phyloP scores from a whole-genome alignment of 23 red algal species.

The Gracilaria vermiculophylla region DNA sequence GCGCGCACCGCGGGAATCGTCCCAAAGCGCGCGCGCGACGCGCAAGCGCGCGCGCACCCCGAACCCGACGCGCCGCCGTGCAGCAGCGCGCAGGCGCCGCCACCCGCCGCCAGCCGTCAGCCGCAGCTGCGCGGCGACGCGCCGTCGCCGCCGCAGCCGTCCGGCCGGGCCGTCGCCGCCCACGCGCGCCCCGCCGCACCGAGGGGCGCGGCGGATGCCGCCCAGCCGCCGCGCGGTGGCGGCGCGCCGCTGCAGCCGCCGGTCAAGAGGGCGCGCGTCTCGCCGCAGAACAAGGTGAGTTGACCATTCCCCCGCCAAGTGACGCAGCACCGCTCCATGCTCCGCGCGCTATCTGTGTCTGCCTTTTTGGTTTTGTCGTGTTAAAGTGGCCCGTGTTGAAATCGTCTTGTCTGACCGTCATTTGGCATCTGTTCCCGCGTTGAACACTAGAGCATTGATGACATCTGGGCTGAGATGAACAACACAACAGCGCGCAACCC shows the following conservation, averaged over 20 bases:
- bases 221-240: neutral
- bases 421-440: neutral
- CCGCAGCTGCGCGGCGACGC: neutral
- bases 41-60: neutral
- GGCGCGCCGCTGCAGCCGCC: neutral
- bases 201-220: neutral
- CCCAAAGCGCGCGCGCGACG: neutral
- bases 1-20: neutral
- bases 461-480: slow-evolving; percentile 69
- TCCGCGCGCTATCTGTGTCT: neutral
- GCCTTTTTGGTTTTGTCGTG: neutral
- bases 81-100: neutral
- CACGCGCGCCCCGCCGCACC: neutral
- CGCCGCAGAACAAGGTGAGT: neutral
- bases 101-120: neutral
- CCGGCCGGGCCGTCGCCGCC: neutral
- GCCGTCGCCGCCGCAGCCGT: neutral
- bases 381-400: neutral
- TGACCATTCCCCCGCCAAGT: neutral
- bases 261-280: neutral
- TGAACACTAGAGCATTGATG: slow-evolving; percentile 35
- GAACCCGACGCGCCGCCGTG: neutral
- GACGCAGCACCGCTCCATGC: neutral
- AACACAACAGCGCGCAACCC: neutral
- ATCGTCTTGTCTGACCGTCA: neutral